Conservation (phyloP, 768 basidiomycete genomes). For the Kwoniella europaea region DNA sequence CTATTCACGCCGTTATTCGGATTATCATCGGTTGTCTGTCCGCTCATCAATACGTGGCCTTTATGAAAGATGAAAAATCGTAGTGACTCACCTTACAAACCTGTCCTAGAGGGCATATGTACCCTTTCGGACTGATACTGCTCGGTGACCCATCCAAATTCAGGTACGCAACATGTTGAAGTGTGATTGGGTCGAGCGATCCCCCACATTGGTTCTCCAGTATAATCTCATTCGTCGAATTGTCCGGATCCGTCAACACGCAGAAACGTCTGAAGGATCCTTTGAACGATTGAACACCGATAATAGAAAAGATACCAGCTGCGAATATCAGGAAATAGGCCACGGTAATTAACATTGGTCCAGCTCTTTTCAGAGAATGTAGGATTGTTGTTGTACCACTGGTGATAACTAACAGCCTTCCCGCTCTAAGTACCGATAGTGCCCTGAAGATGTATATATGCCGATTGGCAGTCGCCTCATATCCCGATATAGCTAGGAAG, state of each 20-base stretch:
- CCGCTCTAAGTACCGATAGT: constrained; percentile 79
- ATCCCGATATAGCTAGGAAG: constrained; percentile 68
- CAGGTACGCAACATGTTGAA: constrained; percentile 63
- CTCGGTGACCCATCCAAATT: constrained; percentile 59
- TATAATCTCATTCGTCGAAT: constrained; percentile 49
- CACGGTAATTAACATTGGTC: constrained; percentile 85
- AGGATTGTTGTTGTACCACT: constrained; percentile 94
- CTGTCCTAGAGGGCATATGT: constrained; percentile 85
- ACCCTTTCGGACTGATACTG: constrained; percentile 70
- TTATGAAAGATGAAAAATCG: neutral
- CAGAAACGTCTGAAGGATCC: constrained; percentile 71
- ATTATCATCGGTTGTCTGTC: constrained; percentile 61
- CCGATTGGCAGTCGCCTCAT: constrained; percentile 66
- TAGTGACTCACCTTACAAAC: constrained; percentile 69
- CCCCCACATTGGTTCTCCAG: constrained; percentile 77
- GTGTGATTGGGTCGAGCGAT: constrained; percentile 68
- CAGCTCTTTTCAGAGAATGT: constrained; percentile 85
- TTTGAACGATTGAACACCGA: constrained; percentile 92
- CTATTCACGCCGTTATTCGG: constrained; percentile 71
- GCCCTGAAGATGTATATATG: constrained; percentile 90
- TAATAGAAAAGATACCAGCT: constrained; percentile 84
- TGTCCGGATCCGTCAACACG: constrained; percentile 54
- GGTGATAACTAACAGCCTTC: constrained; percentile 82
- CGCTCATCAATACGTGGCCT: neutral
- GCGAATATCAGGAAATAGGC: constrained; percentile 91